Evolutionary conservation across 805 yeast species (phyloP).

Genomic region (Myxozyma mucilagina): DNA sequence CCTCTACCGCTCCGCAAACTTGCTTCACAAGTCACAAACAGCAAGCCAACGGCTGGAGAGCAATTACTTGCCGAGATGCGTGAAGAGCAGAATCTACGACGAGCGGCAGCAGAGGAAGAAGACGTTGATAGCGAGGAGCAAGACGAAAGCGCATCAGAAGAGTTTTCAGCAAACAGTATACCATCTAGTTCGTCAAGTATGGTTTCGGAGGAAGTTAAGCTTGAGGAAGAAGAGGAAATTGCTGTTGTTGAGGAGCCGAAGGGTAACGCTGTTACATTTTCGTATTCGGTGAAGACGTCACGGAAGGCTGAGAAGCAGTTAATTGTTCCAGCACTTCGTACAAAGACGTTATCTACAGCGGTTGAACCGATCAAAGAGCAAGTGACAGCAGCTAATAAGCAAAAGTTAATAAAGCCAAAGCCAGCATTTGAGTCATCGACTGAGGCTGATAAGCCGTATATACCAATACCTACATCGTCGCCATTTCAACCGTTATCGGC

Average conservation of each 20-base stretch:
- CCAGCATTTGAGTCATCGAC: slow-evolving; percentile 10
- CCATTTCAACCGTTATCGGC: slow-evolving; percentile 4
- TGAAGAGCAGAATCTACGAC: background rate
- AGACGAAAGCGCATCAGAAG: background rate
- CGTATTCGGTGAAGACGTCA: slow-evolving; percentile 19
- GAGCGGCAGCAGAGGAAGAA: background rate
- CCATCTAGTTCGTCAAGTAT: slow-evolving; percentile 6
- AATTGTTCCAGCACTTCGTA: slow-evolving; percentile 14
- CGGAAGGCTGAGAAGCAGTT: background rate
- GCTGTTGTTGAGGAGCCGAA: background rate
- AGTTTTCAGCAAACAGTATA: background rate
- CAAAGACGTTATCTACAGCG: background rate
- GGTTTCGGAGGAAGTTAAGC: slow-evolving; percentile 5
- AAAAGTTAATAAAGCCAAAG: background rate
- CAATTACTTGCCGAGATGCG: background rate
- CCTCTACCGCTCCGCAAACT: slow-evolving; percentile 25
- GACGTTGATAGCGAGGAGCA: background rate
- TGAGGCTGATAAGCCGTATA: slow-evolving; percentile 17
- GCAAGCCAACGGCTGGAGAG: slow-evolving; percentile 3
- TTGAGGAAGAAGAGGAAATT: background rate
- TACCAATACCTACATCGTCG: slow-evolving; percentile 19
- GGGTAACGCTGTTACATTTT: slow-evolving; percentile 16
- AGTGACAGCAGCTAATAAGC: background rate
- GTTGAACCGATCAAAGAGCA: background rate
- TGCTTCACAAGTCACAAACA: background rate